These are phyloP conservation scores for Balakata baccata DNA, from an alignment of 345 rosid species.

Conservation along the genomic window DNA sequence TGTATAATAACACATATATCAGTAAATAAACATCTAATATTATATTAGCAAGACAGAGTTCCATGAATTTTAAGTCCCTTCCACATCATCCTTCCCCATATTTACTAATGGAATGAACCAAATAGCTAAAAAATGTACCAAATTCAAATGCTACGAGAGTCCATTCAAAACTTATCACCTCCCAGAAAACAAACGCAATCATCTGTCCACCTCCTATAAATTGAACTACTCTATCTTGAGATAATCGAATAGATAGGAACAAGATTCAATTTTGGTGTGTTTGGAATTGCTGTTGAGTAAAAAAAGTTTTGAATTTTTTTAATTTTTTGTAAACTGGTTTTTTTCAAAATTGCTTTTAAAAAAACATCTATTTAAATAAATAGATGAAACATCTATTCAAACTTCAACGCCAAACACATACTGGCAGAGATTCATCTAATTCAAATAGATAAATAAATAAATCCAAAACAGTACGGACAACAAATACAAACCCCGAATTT, in stretches of 20 bases:
- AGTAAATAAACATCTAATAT: slow-evolving; percentile 1
- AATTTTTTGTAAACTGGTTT: too few relatives aligned
- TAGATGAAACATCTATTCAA: too few relatives aligned
- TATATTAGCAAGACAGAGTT: neutral
- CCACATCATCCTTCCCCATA: neutral
- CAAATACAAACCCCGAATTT: slow-evolving; percentile 58
- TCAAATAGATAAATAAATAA: neutral
- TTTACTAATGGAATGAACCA: neutral
- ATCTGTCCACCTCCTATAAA: neutral
- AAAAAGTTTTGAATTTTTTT: too few relatives aligned
- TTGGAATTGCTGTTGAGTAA: too few relatives aligned
- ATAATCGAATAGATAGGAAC: neutral
- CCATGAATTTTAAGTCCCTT: neutral
- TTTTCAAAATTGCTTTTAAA: too few relatives aligned
- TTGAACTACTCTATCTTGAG: too few relatives aligned
- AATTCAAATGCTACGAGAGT: neutral
- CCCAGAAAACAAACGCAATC: neutral
- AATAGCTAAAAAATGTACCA: neutral
- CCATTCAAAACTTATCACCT: neutral
- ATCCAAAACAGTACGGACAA: neutral
- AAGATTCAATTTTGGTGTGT: neutral
- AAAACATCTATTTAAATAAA: too few relatives aligned
- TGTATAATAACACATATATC: slow-evolving; percentile 24
- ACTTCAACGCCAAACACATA: too few relatives aligned
- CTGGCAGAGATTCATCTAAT: neutral